Conservation (phyloP, 139 green algal species). For the Mychonastes homosphaera region DNA sequence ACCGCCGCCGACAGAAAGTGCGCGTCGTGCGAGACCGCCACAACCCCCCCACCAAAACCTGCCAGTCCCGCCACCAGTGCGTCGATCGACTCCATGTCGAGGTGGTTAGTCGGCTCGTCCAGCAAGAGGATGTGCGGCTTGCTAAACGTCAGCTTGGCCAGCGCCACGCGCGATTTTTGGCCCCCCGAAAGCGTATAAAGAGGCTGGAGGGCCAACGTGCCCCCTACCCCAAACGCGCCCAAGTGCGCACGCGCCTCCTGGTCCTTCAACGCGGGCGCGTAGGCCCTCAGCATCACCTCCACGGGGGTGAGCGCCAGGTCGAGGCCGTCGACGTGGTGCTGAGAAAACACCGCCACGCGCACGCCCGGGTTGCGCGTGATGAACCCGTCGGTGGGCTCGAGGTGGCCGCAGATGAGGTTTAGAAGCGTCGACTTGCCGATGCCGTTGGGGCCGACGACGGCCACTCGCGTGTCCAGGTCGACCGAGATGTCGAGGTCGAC, state of each 20-base stretch:
- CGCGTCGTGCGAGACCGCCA: conserved; percentile 55
- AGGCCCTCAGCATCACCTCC: conserved; percentile 34
- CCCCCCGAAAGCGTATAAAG: conserved; percentile 90
- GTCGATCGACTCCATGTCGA: conserved; percentile 83
- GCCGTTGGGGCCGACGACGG: conserved; percentile 79
- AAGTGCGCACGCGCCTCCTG: conserved; percentile 62
- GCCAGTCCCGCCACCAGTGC: conserved; percentile 70
- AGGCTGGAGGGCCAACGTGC: conserved; percentile 73
- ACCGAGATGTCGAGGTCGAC: conserved; percentile 11
- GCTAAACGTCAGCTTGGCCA: conserved; percentile 60
- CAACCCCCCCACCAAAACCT: conserved; percentile 68
- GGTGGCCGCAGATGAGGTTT: conserved; percentile 60
- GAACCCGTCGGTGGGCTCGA: conserved; percentile 46
- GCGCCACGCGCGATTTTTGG: conserved; percentile 85
- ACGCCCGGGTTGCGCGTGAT: conserved; percentile 56
- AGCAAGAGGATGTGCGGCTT: conserved; percentile 80
- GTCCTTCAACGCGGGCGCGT: conserved; percentile 47
- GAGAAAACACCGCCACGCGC: conserved; percentile 82
- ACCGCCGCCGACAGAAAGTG: conserved; percentile 74
- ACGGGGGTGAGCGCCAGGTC: conserved; percentile 77
- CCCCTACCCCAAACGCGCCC: conserved; percentile 74
- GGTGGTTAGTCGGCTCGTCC: conserved; percentile 77
- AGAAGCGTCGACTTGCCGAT: conserved; percentile 87
- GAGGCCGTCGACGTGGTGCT: conserved; percentile 94
- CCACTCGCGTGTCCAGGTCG: conserved; percentile 56